A percentile compares a stretch with the other conserved stretches of the same genome.
These are phyloP conservation scores for Metschnikowia chrysomelidarum DNA, from an alignment of 805 yeast species.

Conservation along the genomic window DNA sequence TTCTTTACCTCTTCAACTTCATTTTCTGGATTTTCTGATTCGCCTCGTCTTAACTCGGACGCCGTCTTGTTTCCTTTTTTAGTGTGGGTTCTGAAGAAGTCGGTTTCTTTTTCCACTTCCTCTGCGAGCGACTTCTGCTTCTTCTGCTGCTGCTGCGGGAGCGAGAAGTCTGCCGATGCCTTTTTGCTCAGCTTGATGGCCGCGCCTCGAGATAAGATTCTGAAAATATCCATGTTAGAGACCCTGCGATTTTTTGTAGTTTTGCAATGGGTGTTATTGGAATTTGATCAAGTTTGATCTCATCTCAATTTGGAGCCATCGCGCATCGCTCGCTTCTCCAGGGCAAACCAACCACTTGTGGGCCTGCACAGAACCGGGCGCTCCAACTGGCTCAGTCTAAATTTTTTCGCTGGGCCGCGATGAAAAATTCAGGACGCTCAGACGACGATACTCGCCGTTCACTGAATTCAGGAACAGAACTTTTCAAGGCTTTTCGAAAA, in stretches of 20 bases:
- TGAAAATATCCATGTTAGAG: slow-evolving; percentile 96
- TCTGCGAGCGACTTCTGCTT: slow-evolving; percentile 37
- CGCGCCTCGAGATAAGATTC: slow-evolving; percentile 84
- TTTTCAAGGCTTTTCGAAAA: too few species aligned
- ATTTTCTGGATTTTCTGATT: neutral
- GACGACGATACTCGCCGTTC: too few species aligned
- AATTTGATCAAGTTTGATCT: neutral
- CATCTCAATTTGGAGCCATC: slow-evolving; percentile 1
- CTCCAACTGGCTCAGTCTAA: slow-evolving; percentile 2
- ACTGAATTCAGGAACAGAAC: too few species aligned
- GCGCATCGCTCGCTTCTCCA: slow-evolving; percentile 8
- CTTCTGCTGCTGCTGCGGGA: slow-evolving; percentile 24
- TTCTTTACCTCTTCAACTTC: slow-evolving; percentile 11
- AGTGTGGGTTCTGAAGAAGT: slow-evolving; percentile 59
- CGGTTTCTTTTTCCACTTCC: slow-evolving; percentile 69
- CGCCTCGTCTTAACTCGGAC: slow-evolving; percentile 15
- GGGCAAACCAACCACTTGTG: too few species aligned
- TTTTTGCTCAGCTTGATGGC: slow-evolving; percentile 58
- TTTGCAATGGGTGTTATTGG: neutral
- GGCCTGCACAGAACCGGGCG: too few species aligned
- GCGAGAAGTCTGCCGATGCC: slow-evolving; percentile 41
- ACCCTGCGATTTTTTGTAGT: slow-evolving; percentile 1
- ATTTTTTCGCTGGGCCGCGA: slow-evolving; percentile 5
- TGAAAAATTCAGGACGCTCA: too few species aligned
- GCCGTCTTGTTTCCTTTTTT: slow-evolving; percentile 16